These are phyloP conservation scores for Scutellaria baicalensis DNA, from an alignment of 257 asterid species.

Conservation along the genomic window DNA sequence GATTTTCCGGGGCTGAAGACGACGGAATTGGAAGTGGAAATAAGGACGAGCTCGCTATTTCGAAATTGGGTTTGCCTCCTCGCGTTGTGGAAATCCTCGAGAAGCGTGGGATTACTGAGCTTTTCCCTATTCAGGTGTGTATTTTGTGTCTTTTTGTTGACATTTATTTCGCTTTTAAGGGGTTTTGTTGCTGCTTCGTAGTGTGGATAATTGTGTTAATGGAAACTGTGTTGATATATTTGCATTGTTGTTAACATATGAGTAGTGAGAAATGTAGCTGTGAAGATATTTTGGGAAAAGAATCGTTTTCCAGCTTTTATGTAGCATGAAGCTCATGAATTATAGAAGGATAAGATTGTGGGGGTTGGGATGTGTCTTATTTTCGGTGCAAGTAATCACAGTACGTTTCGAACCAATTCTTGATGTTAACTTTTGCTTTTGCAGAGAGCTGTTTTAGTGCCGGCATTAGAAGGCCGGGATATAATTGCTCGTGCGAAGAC, in stretches of 20 bases:
- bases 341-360: not conserved
- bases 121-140: conserved; percentile 60
- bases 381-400: not conserved
- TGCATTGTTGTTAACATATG: not conserved
- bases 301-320: too few relatives aligned
- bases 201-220: not conserved
- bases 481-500: conserved; percentile 98
- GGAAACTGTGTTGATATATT: not conserved
- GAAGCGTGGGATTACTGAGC: conserved; percentile 71
- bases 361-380: not conserved
- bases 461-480: conserved; percentile 90
- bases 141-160: not conserved
- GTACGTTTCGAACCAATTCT: not conserved
- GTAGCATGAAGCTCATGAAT: not conserved
- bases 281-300: not conserved
- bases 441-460: conserved; percentile 86
- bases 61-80: conserved; percentile 70
- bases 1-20: conserved; percentile 30
- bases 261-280: not conserved
- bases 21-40: conserved; percentile 20
- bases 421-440: conserved; percentile 9
- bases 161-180: not conserved
- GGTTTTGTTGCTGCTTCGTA: not conserved
- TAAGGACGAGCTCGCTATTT: conserved; percentile 48
- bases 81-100: conserved; percentile 67